Base-by-base conservation (phyloP, 139 green algal genomes). In the Tetradesmus obliquus region DNA sequence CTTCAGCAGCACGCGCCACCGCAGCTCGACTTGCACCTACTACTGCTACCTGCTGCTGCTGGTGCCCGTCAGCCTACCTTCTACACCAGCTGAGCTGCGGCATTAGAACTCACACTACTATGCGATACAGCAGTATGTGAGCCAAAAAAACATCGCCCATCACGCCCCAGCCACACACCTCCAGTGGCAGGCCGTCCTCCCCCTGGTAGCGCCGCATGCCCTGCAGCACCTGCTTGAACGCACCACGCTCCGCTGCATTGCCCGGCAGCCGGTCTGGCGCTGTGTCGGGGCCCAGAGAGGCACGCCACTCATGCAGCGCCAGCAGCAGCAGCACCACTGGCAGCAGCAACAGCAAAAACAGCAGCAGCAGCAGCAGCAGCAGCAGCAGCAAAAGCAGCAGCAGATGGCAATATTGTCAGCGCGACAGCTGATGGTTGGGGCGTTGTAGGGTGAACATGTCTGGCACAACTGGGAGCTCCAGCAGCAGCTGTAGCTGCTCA, bases 201-300 rank as follows among this genome's bases (percentile, higher is more conserved):
- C 76, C 90, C 9, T 80, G 93, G 12, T 74, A 79, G 13, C 95
- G 95, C 92, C 96, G 94, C 96, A 96, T 96, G 55, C 84, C 88
- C 22, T 93, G 89, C 9, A 98, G 82, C 12, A 95, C 20, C 1
- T 93, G 92, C 83, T 98, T 98, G 94, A 98, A 98, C 3, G 88
- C 96, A 2, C 87, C 53, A 7, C 95, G 93, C 87, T 99, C 95
- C 1, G 94, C 80, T 3, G 89, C 88, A 22, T 58, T 97, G 1
- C 45, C 24, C 1, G 97, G 97, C 80, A 97, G 57, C 55, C 82
- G 57, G 51, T 90, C 93, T 66, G 57, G 86, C 69, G 98, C 93
- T 15, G 54, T 55, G 76, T 58, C 88, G 2, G 86, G 69, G 22
- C 86, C 86, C 9, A 90, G 53, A 1, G 86, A 24, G 54, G 45